phyloP scores from a whole-genome alignment of 2,329 filamentous ascomycete genomes.

The Calonectria pseudoturangicola region DNA sequence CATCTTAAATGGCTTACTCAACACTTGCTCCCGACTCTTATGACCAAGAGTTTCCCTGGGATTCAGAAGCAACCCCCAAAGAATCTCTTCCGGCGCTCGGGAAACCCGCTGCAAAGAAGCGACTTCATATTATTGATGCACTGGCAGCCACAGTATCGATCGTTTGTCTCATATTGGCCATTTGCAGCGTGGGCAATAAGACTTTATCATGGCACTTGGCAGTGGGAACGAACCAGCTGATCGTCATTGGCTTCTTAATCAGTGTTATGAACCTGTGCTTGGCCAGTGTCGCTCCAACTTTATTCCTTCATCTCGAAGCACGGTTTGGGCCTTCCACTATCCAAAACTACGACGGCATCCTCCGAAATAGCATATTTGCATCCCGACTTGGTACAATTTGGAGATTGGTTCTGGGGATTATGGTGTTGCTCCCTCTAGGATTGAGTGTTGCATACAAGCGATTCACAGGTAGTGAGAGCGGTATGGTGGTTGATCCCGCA shows the following conservation, averaged over 20 bases:
- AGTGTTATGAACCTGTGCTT: slow-evolving; percentile 9
- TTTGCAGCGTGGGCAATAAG: too few species aligned
- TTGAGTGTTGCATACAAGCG: slow-evolving; percentile 10
- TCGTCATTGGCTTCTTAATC: neutral
- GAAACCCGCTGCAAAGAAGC: too few species aligned
- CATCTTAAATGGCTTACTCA: too few species aligned
- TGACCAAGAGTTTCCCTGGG: too few species aligned
- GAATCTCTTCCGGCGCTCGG: too few species aligned
- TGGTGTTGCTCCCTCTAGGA: neutral
- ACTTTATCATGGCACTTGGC: too few species aligned
- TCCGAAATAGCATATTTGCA: neutral
- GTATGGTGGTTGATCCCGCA: neutral
- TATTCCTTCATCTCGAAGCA: slow-evolving; percentile 7
- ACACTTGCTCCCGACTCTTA: too few species aligned
- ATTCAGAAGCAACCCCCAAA: too few species aligned
- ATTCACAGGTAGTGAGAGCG: neutral
- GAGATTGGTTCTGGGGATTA: neutral
- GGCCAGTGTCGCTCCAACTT: neutral
- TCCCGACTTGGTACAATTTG: neutral
- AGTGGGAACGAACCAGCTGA: too few species aligned
- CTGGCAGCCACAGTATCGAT: too few species aligned
- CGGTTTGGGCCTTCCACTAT: neutral
- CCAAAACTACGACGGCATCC: slow-evolving; percentile 1
- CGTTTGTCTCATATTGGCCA: too few species aligned
- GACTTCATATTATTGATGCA: too few species aligned